phyloP scores from a whole-genome alignment of 1,284 basidiomycete genomes.

The Ganoderma multipileum region DNA sequence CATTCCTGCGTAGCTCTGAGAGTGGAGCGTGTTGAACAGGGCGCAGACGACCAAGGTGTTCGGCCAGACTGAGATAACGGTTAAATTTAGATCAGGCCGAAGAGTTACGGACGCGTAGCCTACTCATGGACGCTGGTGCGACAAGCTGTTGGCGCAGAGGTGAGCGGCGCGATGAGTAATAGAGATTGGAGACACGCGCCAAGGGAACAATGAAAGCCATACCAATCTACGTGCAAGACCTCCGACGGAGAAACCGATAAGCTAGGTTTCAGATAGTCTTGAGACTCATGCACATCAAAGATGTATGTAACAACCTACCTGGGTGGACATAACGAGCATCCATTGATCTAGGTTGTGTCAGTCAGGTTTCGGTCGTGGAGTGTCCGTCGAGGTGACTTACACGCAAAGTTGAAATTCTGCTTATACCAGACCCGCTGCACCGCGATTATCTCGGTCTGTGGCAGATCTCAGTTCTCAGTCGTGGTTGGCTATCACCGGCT shows the following conservation, averaged over 20 bases:
- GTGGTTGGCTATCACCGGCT: neutral
- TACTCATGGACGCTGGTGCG: constrained; percentile 88
- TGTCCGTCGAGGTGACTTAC: constrained; percentile 41
- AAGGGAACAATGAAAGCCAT: constrained; percentile 11
- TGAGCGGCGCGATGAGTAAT: constrained; percentile 15
- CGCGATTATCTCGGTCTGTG: constrained; percentile 74
- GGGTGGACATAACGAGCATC: constrained; percentile 83
- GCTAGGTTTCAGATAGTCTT: constrained; percentile 42
- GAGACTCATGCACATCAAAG: neutral
- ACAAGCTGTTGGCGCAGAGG: constrained; percentile 56
- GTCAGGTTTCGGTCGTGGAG: neutral
- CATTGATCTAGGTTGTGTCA: constrained; percentile 60
- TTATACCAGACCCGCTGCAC: constrained; percentile 77
- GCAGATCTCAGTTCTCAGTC: neutral
- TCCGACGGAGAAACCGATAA: constrained; percentile 89
- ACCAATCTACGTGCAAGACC: constrained; percentile 66
- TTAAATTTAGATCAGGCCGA: neutral
- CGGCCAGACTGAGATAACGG: constrained; percentile 71
- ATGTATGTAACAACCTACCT: constrained; percentile 24
- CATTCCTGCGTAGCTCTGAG: constrained; percentile 67
- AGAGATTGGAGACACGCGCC: constrained; percentile 4
- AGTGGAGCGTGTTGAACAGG: constrained; percentile 81
- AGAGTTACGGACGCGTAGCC: constrained; percentile 7
- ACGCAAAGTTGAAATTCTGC: constrained; percentile 69
- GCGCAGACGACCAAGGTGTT: constrained; percentile 84